Conservation (phyloP, 768 basidiomycete species). For the Lactarius vividus region DNA sequence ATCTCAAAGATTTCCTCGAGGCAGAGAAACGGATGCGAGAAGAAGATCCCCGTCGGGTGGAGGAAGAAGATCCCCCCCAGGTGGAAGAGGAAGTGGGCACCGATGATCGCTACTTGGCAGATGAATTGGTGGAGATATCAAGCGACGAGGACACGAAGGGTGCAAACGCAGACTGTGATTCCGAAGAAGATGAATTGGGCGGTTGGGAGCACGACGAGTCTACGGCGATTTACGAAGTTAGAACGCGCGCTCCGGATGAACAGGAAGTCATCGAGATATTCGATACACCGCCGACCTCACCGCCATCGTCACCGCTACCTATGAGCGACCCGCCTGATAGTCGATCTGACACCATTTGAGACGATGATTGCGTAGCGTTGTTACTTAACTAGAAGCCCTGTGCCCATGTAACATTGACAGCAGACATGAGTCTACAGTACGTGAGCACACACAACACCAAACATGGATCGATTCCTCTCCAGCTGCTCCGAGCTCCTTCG, state of each 20-base stretch:
- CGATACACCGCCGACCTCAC: conserved; percentile 30
- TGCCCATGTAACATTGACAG: conserved; percentile 4
- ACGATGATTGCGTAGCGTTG: not conserved
- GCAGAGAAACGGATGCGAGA: conserved; percentile 56
- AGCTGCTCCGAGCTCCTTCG: not conserved
- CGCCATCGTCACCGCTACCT: conserved; percentile 17
- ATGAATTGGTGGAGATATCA: conserved; percentile 25
- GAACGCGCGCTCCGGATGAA: conserved; percentile 13
- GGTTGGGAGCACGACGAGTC: conserved; percentile 44
- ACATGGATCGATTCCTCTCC: conserved; percentile 3
- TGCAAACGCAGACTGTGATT: conserved; percentile 13
- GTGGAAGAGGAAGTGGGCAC: conserved; percentile 33
- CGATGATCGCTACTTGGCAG: conserved; percentile 28
- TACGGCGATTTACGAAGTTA: conserved; percentile 37
- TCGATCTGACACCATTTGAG: not conserved
- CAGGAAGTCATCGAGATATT: conserved; percentile 36
- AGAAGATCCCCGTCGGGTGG: conserved; percentile 28
- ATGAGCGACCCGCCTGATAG: conserved; percentile 1
- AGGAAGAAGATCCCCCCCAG: conserved; percentile 32
- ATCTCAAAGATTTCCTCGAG: conserved; percentile 64
- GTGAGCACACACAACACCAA: conserved; percentile 20
- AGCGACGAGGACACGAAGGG: conserved; percentile 26
- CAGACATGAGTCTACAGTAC: not conserved
- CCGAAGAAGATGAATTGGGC: conserved; percentile 47
- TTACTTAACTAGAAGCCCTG: conserved; percentile 2